phyloP scores from a whole-genome alignment of 768 basidiomycete genomes.

The Leccinum sublutescens region DNA sequence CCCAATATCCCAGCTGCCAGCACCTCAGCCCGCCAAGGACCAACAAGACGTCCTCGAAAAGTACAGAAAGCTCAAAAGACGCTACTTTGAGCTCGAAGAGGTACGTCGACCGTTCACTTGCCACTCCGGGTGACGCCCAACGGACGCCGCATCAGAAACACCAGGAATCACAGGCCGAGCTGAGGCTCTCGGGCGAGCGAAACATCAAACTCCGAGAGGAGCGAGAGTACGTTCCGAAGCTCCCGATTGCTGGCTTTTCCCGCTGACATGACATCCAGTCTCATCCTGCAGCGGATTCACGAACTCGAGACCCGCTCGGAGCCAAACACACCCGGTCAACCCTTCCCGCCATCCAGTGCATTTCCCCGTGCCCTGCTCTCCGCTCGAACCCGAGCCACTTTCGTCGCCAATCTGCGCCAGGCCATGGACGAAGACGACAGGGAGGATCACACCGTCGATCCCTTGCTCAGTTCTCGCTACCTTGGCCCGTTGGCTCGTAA shows the following conservation, averaged over 20 bases:
- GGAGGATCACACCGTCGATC: slow-evolving; percentile 47
- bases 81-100: slow-evolving; percentile 68
- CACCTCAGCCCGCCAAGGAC: slow-evolving; percentile 36
- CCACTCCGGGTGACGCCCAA: neutral
- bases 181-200: slow-evolving; percentile 59
- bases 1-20: slow-evolving; percentile 26
- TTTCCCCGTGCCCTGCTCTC: slow-evolving; percentile 49
- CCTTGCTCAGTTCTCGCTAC: slow-evolving; percentile 45
- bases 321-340: slow-evolving; percentile 26
- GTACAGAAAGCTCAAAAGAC: slow-evolving; percentile 62
- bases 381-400: slow-evolving; percentile 17
- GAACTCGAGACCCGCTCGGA: slow-evolving; percentile 52
- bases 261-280: slow-evolving; percentile 33
- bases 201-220: slow-evolving; percentile 62
- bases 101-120: slow-evolving; percentile 38
- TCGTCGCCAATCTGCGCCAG: too few species aligned
- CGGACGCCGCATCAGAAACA: slow-evolving; percentile 42
- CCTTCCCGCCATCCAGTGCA: slow-evolving; percentile 44
- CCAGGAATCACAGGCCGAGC: slow-evolving; percentile 56
- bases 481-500: slow-evolving; percentile 44
- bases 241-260: neutral
- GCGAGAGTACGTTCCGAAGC: slow-evolving; percentile 47
- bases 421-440: too few species aligned
- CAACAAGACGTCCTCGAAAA: slow-evolving; percentile 55
- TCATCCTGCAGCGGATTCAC: slow-evolving; percentile 57